phyloP scores from a whole-genome alignment of 805 yeast genomes.

The Jamesozyma spencerorum region DNA sequence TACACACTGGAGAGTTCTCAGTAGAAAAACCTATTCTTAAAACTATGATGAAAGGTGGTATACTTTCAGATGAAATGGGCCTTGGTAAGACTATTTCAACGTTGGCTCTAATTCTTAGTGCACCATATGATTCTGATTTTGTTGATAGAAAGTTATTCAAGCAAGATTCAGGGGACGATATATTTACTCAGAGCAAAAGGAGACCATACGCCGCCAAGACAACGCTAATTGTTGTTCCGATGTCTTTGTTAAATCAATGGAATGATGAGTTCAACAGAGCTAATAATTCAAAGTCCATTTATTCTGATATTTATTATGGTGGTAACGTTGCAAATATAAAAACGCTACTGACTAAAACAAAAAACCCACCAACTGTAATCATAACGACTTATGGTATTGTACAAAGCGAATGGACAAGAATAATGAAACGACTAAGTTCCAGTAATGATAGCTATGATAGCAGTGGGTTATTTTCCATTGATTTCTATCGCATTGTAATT shows the following conservation, averaged over 20 bases:
- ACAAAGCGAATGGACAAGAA: constrained; percentile 59
- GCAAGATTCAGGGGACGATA: constrained; percentile 3
- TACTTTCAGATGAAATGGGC: constrained; percentile 95
- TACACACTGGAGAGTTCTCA: constrained; percentile 73
- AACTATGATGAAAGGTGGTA: constrained; percentile 66
- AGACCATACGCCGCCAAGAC: constrained; percentile 54
- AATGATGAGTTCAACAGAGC: constrained; percentile 64
- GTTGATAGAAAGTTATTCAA: constrained; percentile 7
- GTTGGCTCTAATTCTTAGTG: constrained; percentile 58
- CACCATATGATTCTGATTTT: constrained; percentile 40
- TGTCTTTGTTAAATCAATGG: constrained; percentile 91
- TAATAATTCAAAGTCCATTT: constrained; percentile 35
- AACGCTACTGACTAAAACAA: constrained; percentile 33
- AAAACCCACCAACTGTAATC: constrained; percentile 55
- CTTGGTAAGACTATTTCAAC: constrained; percentile 88
- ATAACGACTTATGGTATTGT: constrained; percentile 85
- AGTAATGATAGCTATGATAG: constrained; percentile 9
- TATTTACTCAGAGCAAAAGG: background rate
- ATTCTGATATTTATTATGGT: constrained; percentile 69
- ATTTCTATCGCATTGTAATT: constrained; percentile 65
- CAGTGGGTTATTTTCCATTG: constrained; percentile 58
- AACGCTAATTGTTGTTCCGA: constrained; percentile 77
- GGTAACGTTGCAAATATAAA: constrained; percentile 46
- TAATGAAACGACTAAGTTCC: constrained; percentile 19
- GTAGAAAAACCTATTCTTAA: constrained; percentile 55